These are phyloP conservation scores for Yarrowia sp. DNA, from an alignment of 805 yeast genomes.

Conservation along the genomic window DNA sequence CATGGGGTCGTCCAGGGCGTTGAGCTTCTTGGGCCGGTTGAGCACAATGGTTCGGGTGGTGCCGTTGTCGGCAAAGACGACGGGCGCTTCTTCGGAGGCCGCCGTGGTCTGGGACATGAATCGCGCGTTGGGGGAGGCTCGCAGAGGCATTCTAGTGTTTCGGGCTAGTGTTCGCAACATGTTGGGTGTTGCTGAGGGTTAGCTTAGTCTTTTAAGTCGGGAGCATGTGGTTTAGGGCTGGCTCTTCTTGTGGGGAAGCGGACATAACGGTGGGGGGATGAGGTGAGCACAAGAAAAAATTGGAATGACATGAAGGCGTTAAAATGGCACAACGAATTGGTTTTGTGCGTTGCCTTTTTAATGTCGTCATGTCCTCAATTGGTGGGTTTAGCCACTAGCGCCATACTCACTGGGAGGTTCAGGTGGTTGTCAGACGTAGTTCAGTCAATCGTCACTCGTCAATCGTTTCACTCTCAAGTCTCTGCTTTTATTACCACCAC, in stretches of 20 bases:
- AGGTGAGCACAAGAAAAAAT: no score
- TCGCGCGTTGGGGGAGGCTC: constrained; percentile 47
- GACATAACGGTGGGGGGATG: neutral
- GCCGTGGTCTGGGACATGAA: constrained; percentile 39
- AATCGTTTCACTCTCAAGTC: no score
- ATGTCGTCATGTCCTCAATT: no score
- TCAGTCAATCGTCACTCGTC: no score
- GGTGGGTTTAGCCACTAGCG: no score
- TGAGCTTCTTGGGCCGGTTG: constrained; percentile 82
- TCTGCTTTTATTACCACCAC: no score
- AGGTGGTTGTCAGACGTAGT: no score
- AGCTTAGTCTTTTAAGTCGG: neutral
- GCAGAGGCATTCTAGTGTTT: constrained; percentile 48
- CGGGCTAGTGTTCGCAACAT: constrained; percentile 40
- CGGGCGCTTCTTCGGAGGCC: constrained; percentile 56
- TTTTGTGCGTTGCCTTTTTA: no score
- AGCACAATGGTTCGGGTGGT: constrained; percentile 75
- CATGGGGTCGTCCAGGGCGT: constrained; percentile 83
- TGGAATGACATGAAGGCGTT: no score
- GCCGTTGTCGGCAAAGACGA: constrained; percentile 65
- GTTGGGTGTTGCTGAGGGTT: constrained; percentile 22
- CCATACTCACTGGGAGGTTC: no score
- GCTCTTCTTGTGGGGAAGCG: neutral
- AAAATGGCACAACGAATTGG: no score
- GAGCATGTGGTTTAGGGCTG: neutral